Conservation (phyloP, 225 moss, liverwort and hornwort species). For the Thuidium tamariscinum region DNA sequence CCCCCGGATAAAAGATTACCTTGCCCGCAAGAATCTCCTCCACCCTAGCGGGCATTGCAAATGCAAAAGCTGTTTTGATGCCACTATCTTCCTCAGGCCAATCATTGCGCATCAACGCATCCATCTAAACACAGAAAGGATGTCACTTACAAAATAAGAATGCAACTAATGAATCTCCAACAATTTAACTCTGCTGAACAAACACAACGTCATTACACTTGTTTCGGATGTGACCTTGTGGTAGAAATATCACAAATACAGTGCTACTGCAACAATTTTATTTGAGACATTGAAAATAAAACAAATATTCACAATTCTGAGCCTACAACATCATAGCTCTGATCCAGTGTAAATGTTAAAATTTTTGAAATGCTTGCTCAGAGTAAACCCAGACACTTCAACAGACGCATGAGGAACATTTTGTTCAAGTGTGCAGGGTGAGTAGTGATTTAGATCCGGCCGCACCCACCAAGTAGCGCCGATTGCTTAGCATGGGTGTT, state of each 20-base stretch:
- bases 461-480: neutral
- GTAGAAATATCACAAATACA: neutral
- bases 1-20: neutral
- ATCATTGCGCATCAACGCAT: conserved; percentile 80
- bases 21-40: conserved; percentile 64
- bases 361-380: neutral
- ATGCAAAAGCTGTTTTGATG: conserved; percentile 66
- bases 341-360: neutral
- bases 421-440: neutral
- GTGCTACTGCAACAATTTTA: neutral
- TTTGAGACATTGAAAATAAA: neutral
- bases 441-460: neutral
- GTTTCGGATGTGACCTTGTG: neutral
- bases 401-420: neutral
- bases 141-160: neutral
- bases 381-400: neutral
- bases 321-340: neutral
- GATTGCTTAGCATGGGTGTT: neutral
- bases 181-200: neutral
- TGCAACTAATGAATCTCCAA: neutral
- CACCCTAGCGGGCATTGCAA: conserved; percentile 69
- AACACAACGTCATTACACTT: neutral
- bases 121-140: conserved; percentile 34
- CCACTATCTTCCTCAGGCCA: conserved; percentile 85
- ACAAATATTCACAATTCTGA: neutral